Base-by-base conservation (phyloP, 352 stramenopile species). In the Phytopythium helicoides region DNA sequence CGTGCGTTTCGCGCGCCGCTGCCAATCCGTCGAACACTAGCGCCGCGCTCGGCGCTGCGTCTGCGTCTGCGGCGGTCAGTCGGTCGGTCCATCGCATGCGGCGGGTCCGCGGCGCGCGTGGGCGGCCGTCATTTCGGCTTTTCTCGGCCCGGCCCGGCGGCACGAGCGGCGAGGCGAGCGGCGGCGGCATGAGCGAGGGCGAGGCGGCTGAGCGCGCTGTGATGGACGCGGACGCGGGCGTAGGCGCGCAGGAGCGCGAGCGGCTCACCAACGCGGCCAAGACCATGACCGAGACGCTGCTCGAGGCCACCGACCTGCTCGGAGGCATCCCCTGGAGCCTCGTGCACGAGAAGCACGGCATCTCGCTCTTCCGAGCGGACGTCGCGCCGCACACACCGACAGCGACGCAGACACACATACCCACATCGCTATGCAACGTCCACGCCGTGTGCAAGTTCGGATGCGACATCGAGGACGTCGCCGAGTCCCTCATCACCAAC, bases 361-460 rank as follows among this genome's bases (percentile, higher is more conserved):
- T 92, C 56, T 89, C 79, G 54, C 83, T 94, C 54, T 92, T 90
- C 58, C 81, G 79, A 28, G 78, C 82, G 12, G 80, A 92, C 18
- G 54, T 75, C 10, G 51, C 59, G 33, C 62, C 70, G 41, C 71
- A 73, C 21, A 60, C 66, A 26, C 63, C 76, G 12, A 79, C 23
- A 3, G 23, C 42, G n/a, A 48, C 10, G 26, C 45, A 47, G 40
- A 6, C 18, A 14, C 42, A 69, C 10, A 56, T 48, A 26, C 73
- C 67, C 41, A 79, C 84, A 25, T 69, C 84, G 35, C 82, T 81
- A 6, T 92, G 82, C 66, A 94, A 94, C 46, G 81, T 94, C n/a
- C 85, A 94, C 61, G 80, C 85, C 1, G 81, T 89, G 25, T 89
- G 76, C 64, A 90, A 89, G 64, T 86, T 94, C 58, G 72, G 68